These are phyloP conservation scores for Fomitiporia mediterranea DNA, from an alignment of 1,284 basidiomycete genomes.

Conservation along the genomic window DNA sequence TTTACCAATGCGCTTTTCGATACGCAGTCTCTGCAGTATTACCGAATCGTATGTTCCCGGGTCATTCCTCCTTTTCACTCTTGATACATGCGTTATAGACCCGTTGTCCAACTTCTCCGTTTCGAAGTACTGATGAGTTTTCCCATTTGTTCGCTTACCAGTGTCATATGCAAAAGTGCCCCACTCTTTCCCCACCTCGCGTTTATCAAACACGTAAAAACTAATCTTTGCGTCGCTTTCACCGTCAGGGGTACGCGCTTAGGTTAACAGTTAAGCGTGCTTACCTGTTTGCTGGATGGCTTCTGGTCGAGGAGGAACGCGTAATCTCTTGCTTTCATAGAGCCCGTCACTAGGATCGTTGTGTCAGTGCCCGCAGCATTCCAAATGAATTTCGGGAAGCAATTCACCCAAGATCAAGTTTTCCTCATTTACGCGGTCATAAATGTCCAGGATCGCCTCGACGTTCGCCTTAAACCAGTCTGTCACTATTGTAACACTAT, in stretches of 20 bases:
- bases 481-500: not conserved
- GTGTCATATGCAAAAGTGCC: not conserved
- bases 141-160: not conserved
- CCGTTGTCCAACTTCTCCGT: not conserved
- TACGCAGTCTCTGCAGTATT: no score
- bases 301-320: not conserved
- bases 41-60: not conserved
- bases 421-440: not conserved
- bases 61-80: not conserved
- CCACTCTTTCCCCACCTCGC: not conserved
- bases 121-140: no score
- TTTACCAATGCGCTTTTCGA: no score
- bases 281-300: not conserved
- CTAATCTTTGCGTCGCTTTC: not conserved
- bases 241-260: not conserved
- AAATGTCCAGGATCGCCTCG: not conserved
- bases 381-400: not conserved
- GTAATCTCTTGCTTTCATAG: not conserved
- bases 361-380: not conserved
- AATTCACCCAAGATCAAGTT: constrained; percentile 1
- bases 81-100: not conserved
- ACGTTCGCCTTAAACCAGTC: not conserved
- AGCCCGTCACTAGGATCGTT: not conserved
- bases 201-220: not conserved
- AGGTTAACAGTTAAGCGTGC: not conserved